A percentile compares a stretch with the other conserved stretches of the same genome.
Conservation (phyloP, 148 eudicot genomes). For the Vaccinium corymbosum region DNA sequence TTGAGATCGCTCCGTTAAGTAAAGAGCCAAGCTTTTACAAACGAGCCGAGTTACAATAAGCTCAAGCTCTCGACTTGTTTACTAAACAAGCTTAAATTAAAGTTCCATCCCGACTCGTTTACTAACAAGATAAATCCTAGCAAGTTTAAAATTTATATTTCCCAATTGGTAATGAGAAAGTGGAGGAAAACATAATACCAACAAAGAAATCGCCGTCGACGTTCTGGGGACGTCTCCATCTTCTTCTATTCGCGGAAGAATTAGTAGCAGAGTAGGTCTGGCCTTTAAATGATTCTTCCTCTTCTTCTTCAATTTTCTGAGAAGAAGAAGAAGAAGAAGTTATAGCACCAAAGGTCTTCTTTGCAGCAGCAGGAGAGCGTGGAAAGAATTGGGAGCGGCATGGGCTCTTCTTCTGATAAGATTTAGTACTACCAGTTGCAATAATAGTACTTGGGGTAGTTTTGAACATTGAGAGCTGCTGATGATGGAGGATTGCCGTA, state of each 20-base stretch:
- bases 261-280: not conserved
- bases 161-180: not conserved
- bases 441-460: not conserved
- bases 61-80: no score
- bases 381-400: not conserved
- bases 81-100: no score
- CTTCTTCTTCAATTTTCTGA: not conserved
- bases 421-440: not conserved
- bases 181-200: constrained; percentile 19
- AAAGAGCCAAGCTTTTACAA: no score
- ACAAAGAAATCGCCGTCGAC: constrained; percentile 41
- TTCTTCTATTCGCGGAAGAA: not conserved
- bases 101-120: no score
- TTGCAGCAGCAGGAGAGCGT: not conserved
- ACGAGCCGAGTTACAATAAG: no score
- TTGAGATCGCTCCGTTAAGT: no score
- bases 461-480: not conserved
- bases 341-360: not conserved
- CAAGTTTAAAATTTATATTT: not conserved
- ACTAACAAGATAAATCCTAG: not conserved
- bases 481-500: not conserved
- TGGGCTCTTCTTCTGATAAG: not conserved
- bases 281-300: not conserved
- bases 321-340: not conserved
- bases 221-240: constrained; percentile 33